Conservation (phyloP, 176 grass and related monocot species). For the Chloris gayana region DNA sequence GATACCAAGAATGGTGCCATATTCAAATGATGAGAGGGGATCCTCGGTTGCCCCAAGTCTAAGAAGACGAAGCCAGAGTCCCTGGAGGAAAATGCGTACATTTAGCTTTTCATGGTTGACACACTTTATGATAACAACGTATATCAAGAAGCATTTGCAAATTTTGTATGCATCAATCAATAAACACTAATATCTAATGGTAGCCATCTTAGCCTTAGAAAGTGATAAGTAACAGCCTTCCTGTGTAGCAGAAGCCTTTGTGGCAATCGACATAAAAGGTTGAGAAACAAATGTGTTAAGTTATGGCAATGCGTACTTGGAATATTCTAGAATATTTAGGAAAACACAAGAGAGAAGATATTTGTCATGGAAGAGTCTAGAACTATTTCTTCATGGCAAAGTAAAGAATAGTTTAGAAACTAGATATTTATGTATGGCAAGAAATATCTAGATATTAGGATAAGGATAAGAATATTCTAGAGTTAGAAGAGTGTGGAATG, state of each 20-base stretch:
- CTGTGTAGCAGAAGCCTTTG: conserved; percentile 28
- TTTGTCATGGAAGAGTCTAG: too few relatives aligned
- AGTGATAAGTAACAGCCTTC: conserved; percentile 10
- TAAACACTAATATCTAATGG: conserved; percentile 1
- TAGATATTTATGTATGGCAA: too few relatives aligned
- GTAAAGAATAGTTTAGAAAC: too few relatives aligned
- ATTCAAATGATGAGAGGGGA: conserved; percentile 99
- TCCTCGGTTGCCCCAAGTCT: conserved; percentile 98
- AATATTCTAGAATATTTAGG: too few relatives aligned
- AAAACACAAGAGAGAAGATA: too few relatives aligned
- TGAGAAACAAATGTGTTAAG: background rate
- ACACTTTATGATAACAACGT: conserved; percentile 22
- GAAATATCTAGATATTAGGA: too few relatives aligned
- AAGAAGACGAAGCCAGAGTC: conserved; percentile 94
- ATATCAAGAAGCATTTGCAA: conserved; percentile 21
- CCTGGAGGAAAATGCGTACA: conserved; percentile 55
- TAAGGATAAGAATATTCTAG: too few relatives aligned
- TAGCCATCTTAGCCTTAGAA: conserved; percentile 11
- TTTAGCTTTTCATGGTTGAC: conserved; percentile 11
- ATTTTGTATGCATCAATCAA: background rate
- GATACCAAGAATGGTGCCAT: conserved; percentile 99
- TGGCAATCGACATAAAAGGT: background rate
- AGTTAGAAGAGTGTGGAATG: too few relatives aligned
- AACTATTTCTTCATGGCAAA: too few relatives aligned
- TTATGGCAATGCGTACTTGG: too few relatives aligned